Evolutionary conservation across 2,329 filamentous ascomycete genomes (phyloP).

Genomic region (Colletotrichum godetiae): DNA sequence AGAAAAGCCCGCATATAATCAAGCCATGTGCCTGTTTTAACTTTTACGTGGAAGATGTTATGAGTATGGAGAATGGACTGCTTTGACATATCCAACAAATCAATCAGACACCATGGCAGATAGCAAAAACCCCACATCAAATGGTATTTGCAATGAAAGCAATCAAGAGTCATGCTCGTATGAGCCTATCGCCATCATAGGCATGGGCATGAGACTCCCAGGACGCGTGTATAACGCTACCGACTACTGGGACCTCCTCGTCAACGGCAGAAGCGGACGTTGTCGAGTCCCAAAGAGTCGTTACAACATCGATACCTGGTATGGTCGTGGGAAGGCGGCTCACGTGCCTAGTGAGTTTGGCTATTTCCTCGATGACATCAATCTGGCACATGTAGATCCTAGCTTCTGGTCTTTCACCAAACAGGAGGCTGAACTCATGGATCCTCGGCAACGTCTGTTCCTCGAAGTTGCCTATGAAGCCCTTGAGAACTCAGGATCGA

Average conservation of each 20-base stretch:
- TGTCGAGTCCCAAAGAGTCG: constrained; percentile 42
- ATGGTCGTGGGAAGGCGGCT: constrained; percentile 26
- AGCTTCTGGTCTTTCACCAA: constrained; percentile 46
- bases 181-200: constrained; percentile 45
- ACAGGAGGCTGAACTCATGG: constrained; percentile 40
- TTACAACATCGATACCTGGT: constrained; percentile 42
- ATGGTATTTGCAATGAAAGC: not conserved
- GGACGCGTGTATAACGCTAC: constrained; percentile 41
- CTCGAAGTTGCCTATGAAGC: constrained; percentile 36
- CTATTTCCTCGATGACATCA: constrained; percentile 42
- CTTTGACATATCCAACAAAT: no score
- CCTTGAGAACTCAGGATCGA: constrained; percentile 39
- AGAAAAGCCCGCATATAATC: not conserved
- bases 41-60: not conserved
- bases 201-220: constrained; percentile 47
- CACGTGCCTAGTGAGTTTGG: constrained; percentile 39
- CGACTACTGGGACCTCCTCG: constrained; percentile 46
- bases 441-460: constrained; percentile 33
- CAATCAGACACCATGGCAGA: not conserved
- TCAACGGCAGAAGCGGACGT: constrained; percentile 41
- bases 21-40: not conserved
- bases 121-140: not conserved
- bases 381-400: constrained; percentile 43
- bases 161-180: not conserved
- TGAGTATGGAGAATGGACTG: not conserved